Evolutionary conservation across 2,329 filamentous ascomycete species (phyloP).

Genomic region (Chaetomium strumarium): DNA sequence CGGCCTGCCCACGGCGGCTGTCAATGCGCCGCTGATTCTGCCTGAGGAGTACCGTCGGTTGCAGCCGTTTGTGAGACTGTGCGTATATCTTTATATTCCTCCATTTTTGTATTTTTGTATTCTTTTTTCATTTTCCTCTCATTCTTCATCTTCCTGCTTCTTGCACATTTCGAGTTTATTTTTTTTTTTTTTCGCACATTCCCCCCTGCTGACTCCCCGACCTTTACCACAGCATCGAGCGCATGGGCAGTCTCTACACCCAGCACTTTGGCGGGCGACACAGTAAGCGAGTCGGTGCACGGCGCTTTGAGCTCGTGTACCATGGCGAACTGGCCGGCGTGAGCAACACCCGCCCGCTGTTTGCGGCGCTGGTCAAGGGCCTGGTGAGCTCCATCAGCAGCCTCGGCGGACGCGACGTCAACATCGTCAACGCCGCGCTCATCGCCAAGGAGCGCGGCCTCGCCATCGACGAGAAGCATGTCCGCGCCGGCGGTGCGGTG

Average conservation of each 20-base stretch:
- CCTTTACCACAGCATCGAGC: slow-evolving; percentile 48
- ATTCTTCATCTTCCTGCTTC: background rate
- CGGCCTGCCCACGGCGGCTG: slow-evolving; percentile 66
- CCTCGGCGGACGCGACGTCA: slow-evolving; percentile 61
- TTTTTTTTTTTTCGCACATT: background rate
- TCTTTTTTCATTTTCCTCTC: background rate
- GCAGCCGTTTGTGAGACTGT: slow-evolving; percentile 66
- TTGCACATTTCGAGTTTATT: no score
- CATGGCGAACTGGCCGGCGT: slow-evolving; percentile 67
- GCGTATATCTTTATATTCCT: slow-evolving; percentile 3
- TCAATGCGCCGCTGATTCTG: slow-evolving; percentile 76
- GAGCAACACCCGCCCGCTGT: slow-evolving; percentile 70
- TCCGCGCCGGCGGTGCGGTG: slow-evolving; percentile 53
- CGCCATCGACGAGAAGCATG: slow-evolving; percentile 67
- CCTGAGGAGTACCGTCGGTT: slow-evolving; percentile 74
- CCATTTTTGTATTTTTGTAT: background rate
- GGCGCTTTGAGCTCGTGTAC: slow-evolving; percentile 70
- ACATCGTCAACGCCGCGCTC: slow-evolving; percentile 75
- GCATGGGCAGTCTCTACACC: slow-evolving; percentile 73
- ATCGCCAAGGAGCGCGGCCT: slow-evolving; percentile 74
- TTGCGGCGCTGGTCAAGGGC: slow-evolving; percentile 73
- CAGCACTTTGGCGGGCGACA: slow-evolving; percentile 57
- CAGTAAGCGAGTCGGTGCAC: slow-evolving; percentile 49
- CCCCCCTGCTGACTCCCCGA: background rate
- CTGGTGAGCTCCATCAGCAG: slow-evolving; percentile 64